phyloP scores from a whole-genome alignment of 495 filamentous ascomycete genomes.

The Aspergillus coremiiformis region DNA sequence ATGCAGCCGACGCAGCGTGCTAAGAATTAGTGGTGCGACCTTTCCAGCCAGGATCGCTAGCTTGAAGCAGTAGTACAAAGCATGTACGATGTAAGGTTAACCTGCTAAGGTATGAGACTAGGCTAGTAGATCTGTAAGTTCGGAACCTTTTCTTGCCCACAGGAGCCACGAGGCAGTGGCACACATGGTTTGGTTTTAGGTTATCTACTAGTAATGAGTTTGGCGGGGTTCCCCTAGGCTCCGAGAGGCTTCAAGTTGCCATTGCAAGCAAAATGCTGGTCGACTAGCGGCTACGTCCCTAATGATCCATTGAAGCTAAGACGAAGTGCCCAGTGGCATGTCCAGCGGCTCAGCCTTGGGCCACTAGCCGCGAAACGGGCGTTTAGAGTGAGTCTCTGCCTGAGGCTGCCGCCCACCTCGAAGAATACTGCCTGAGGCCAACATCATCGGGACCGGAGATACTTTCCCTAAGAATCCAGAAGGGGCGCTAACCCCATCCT shows the following conservation, averaged over 20 bases:
- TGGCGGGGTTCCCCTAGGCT: constrained; percentile 8
- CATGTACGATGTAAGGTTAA: constrained; percentile 1
- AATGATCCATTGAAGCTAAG: not conserved
- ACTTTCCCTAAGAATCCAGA: not conserved
- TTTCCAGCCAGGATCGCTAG: constrained; percentile 1
- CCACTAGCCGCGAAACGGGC: not conserved
- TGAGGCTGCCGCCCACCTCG: constrained; percentile 1
- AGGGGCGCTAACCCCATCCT: not conserved
- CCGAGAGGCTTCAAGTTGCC: not conserved
- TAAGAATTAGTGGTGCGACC: constrained; percentile 1
- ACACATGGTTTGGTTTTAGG: constrained; percentile 5
- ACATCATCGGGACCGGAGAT: not conserved
- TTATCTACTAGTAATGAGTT: constrained; percentile 18
- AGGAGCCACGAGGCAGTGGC: constrained; percentile 1
- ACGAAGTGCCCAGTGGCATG: not conserved
- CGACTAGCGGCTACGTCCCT: constrained; percentile 9
- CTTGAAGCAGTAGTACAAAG: not conserved
- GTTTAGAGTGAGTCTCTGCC: not conserved
- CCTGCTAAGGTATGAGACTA: not conserved
- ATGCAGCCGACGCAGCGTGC: not conserved
- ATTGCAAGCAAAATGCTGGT: constrained; percentile 4
- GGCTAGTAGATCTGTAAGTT: constrained; percentile 7
- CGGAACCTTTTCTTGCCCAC: constrained; percentile 5
- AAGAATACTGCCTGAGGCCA: no score
- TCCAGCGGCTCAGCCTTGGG: not conserved